phyloP scores from a whole-genome alignment of 169 alveolate genomes.

The Toxoplasma gondii region DNA sequence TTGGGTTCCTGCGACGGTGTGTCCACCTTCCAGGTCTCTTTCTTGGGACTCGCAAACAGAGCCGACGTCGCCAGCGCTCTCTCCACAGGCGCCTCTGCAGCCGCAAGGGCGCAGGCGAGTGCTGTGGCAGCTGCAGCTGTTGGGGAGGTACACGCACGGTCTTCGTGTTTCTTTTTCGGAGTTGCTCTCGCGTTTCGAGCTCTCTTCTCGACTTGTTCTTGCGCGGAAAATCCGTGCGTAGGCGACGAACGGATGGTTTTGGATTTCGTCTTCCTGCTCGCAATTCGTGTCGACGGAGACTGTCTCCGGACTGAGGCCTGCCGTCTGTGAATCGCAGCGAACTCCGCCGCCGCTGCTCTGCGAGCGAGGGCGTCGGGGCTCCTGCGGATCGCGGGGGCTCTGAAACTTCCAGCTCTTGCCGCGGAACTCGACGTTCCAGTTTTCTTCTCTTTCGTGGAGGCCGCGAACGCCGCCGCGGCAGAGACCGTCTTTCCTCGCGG shows the following conservation, averaged over 20 bases:
- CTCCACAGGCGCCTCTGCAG: conserved; percentile 35
- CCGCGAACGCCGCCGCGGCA: too few relatives aligned
- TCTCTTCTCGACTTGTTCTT: too few relatives aligned
- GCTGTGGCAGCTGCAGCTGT: conserved; percentile 27
- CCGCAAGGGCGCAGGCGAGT: conserved; percentile 18
- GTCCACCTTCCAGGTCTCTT: background rate
- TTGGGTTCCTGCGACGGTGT: background rate
- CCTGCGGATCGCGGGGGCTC: background rate
- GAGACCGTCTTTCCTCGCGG: too few relatives aligned
- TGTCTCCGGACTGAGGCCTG: background rate
- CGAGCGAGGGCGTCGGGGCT: conserved; percentile 14
- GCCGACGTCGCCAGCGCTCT: background rate
- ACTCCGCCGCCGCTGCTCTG: conserved; percentile 31
- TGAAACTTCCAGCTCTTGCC: too few relatives aligned
- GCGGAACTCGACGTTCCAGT: too few relatives aligned
- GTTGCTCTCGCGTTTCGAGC: background rate
- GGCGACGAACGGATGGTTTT: too few relatives aligned
- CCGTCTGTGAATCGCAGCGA: conserved; percentile 2
- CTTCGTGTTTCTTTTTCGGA: background rate
- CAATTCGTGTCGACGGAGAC: background rate
- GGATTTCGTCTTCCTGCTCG: background rate
- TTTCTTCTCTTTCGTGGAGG: too few relatives aligned
- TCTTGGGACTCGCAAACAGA: background rate
- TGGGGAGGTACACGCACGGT: background rate
- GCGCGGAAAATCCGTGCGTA: too few relatives aligned